These are phyloP conservation scores for Rubia tinctorum DNA, from an alignment of 305 asterid species.

Conservation along the genomic window DNA sequence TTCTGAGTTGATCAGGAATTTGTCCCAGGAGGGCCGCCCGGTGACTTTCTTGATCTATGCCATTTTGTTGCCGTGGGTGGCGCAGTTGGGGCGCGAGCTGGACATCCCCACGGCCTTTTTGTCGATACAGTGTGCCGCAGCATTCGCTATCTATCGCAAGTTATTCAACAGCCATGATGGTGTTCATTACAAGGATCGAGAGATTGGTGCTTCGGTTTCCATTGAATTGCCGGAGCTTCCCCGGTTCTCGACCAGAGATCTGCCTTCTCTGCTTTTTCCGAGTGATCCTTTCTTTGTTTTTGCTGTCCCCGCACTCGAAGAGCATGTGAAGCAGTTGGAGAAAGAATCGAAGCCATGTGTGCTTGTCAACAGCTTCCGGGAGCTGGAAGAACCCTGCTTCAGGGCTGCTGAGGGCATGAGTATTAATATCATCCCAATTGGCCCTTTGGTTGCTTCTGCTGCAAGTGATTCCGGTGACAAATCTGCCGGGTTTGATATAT, in stretches of 20 bases:
- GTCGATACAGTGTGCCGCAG: constrained; percentile 43
- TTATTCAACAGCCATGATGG: constrained; percentile 30
- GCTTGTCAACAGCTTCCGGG: constrained; percentile 45
- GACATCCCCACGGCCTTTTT: constrained; percentile 43
- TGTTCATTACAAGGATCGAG: neutral
- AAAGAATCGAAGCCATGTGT: constrained; percentile 28
- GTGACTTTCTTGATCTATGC: constrained; percentile 42
- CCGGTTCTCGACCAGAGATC: constrained; percentile 27
- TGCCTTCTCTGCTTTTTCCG: constrained; percentile 41
- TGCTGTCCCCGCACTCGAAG: constrained; percentile 25
- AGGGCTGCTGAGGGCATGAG: constrained; percentile 20
- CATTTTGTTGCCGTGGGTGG: constrained; percentile 48
- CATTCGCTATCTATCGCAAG: constrained; percentile 36
- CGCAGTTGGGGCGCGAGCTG: constrained; percentile 39
- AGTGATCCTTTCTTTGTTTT: constrained; percentile 7
- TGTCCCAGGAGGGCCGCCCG: constrained; percentile 24
- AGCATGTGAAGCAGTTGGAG: constrained; percentile 41
- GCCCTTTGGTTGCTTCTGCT: constrained; percentile 56
- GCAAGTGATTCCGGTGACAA: constrained; percentile 31
- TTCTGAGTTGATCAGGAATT: constrained; percentile 14
- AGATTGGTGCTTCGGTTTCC: constrained; percentile 16
- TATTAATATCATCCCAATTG: constrained; percentile 27
- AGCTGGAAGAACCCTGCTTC: constrained; percentile 37
- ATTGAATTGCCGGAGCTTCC: constrained; percentile 39
- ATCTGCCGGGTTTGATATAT: constrained; percentile 43